Evolutionary conservation across 495 filamentous ascomycete genomes (phyloP), one percentile per base, ranked within the genome.

Genomic region (Pyrenula massariospora): DNA sequence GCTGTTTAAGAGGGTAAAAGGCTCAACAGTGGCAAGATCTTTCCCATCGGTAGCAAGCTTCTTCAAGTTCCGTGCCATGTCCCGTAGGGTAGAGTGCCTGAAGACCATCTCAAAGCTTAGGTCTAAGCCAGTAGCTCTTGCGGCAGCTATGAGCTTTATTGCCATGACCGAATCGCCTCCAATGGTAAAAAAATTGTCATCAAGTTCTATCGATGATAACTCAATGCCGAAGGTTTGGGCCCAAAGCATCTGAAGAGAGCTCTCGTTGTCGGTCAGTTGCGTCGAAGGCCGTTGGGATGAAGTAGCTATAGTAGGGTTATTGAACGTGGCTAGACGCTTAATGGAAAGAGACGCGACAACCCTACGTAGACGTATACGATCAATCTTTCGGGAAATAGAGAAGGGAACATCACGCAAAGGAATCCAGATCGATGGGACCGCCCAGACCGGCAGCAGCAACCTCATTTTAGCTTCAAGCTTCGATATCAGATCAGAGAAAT

Each of bases 91-190:
- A 0, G 77, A 76, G 11, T 70, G 59, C 15, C 70, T 69, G 60
- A 80, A 82, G 31, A 82, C 77, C 25, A 68, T 68, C 1, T 73
- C 67, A 2, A 82, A 74, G 8, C 64, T 78, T 12, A 83, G 68
- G 0, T 67, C 63, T 10, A 80, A 71, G 2, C 71, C 70, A 20
- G 69, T 62, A 0, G 71, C 64, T 25, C 70, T 62, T 22, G 75
- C 74, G 19, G 71, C 73, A 3, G 75, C 70, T 0, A 81, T 77
- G 2, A 81, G 70, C 25, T 74, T 74, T 70, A 82, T 81, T 3
- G 78, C 77, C n/a, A 71, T 67, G 54, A 81, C 73, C 1, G 79
- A 82, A 55, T 81, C 77, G 36, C 78, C 79, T 48, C 78, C 78
- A 15, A 81, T 64, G 1, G 69, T 66, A 53, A 81, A 81, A 64